Conservation (phyloP, 768 basidiomycete species). For the Psilocybe cyanescens region DNA sequence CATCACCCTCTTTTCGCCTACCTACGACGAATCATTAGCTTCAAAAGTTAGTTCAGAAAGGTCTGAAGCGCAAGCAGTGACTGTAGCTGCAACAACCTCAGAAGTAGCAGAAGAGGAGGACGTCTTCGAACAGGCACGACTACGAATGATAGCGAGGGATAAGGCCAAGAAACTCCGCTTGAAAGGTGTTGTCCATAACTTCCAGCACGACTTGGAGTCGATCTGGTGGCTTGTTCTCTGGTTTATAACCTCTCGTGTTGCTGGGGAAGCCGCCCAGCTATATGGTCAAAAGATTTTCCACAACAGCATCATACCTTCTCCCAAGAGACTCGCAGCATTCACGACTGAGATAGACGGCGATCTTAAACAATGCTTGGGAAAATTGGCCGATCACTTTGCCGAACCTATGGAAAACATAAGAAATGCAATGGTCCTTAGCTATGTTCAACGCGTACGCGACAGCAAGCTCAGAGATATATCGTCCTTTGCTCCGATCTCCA, state of each 20-base stretch:
- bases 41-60: no score
- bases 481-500: background rate
- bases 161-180: background rate
- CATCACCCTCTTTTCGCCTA: background rate
- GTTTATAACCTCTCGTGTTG: background rate
- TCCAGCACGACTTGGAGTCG: constrained; percentile 7
- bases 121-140: background rate
- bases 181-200: background rate
- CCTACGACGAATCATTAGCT: no score
- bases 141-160: background rate
- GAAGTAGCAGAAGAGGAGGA: background rate
- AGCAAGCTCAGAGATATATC: background rate
- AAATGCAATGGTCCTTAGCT: background rate
- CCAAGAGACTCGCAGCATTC: background rate
- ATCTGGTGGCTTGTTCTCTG: constrained; percentile 5
- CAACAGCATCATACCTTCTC: background rate
- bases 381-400: background rate
- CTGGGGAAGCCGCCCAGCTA: background rate
- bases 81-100: background rate
- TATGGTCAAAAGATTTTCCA: background rate
- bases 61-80: no score
- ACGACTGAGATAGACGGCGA: background rate
- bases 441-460: background rate
- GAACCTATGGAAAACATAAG: background rate
- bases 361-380: background rate